A percentile compares a stretch with the other conserved stretches of the same genome.
These are phyloP conservation scores for Phaseolus lunatus DNA, from an alignment of 306 rosid species.

Conservation along the genomic window DNA sequence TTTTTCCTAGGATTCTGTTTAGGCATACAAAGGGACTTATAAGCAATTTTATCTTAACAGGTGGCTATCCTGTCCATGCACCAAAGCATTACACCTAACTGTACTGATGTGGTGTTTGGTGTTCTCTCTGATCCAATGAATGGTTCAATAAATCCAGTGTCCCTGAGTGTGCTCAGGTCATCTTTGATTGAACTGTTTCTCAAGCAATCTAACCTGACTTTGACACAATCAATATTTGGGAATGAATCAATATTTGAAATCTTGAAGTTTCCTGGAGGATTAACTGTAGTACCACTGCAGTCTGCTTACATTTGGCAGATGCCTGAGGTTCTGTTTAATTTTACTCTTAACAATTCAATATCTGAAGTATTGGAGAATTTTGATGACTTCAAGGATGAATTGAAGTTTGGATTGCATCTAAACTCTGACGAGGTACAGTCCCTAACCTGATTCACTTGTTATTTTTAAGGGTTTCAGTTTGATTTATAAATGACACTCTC, in stretches of 20 bases:
- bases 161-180: conserved; percentile 76
- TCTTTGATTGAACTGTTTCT: conserved; percentile 77
- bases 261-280: conserved; percentile 76
- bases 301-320: conserved; percentile 69
- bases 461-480: conserved; percentile 33
- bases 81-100: conserved; percentile 59
- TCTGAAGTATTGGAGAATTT: conserved; percentile 67
- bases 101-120: conserved; percentile 77
- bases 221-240: conserved; percentile 75
- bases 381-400: conserved; percentile 65
- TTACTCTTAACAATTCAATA: conserved; percentile 78
- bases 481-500: conserved; percentile 18
- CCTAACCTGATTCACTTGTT: conserved; percentile 36
- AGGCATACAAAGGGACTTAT: conserved; percentile 42
- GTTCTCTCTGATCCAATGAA: conserved; percentile 76
- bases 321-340: conserved; percentile 78
- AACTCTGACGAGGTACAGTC: conserved; percentile 71
- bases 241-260: conserved; percentile 74
- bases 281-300: conserved; percentile 77
- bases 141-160: conserved; percentile 68
- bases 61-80: conserved; percentile 84
- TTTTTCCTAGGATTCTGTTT: conserved; percentile 7
- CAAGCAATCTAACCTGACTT: conserved; percentile 73
- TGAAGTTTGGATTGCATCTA: conserved; percentile 72
- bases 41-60: conserved; percentile 55